Percentiles rank a stretch among this genome's conserved stretches.
phyloP scores from a whole-genome alignment of 371 early-diverging fungal genomes.

The Smittium culicis region DNA sequence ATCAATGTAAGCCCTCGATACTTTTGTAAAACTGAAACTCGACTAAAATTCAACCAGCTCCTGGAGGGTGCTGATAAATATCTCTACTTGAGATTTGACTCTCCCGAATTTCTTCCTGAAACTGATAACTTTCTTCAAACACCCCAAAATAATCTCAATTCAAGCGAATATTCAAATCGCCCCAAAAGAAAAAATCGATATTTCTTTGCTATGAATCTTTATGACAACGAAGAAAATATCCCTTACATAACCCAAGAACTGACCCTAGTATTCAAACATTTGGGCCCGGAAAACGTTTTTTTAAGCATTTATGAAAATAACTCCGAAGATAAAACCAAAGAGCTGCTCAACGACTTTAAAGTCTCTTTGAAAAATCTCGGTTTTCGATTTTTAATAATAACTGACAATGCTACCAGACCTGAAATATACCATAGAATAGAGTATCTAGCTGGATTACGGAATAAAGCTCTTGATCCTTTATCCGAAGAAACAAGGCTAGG shows the following conservation, averaged over 20 bases:
- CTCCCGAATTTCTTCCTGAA: too few species aligned
- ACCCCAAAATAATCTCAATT: too few species aligned
- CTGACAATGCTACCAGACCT: conserved; percentile 13
- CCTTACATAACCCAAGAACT: conserved; percentile 30
- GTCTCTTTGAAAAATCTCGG: conserved; percentile 15
- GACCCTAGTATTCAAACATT: conserved; percentile 16
- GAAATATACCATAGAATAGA: conserved; percentile 34
- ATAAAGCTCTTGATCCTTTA: conserved; percentile 33
- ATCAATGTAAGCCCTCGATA: too few species aligned
- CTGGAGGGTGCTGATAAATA: too few species aligned
- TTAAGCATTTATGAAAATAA: conserved; percentile 33
- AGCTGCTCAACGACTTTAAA: conserved; percentile 16
- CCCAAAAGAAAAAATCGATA: too few species aligned
- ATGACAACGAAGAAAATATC: conserved; percentile 28
- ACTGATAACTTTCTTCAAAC: too few species aligned
- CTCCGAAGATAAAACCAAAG: conserved; percentile 28
- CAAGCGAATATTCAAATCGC: too few species aligned
- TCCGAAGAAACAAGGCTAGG: not conserved
- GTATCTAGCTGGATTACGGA: conserved; percentile 34
- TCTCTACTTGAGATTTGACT: too few species aligned
- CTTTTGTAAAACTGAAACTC: too few species aligned
- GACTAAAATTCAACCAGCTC: too few species aligned
- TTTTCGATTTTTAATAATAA: conserved; percentile 17
- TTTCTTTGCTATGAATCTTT: conserved; percentile 29
- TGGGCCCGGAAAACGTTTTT: conserved; percentile 22